Conservation (phyloP, 1,284 basidiomycete species). For the Ustilago crameri region DNA sequence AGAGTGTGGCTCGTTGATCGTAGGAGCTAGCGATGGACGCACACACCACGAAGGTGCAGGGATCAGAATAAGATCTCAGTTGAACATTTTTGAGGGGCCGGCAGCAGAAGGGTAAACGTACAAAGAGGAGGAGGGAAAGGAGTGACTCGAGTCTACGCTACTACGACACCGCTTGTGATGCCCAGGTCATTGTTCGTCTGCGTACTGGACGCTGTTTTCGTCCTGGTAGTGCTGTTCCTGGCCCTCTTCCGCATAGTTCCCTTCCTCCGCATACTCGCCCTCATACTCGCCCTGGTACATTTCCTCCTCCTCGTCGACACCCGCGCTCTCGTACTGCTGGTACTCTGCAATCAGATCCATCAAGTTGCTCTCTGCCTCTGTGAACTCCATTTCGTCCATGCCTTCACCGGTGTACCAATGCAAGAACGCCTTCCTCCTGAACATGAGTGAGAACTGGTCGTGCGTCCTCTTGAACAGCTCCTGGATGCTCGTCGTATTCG, state of each 20-base stretch:
- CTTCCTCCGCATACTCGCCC: constrained; percentile 6
- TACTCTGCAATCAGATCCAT: constrained; percentile 70
- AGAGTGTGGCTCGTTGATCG: too few relatives aligned
- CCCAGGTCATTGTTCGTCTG: constrained; percentile 26
- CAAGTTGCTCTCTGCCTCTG: constrained; percentile 68
- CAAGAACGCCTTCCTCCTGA: constrained; percentile 68
- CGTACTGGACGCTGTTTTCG: constrained; percentile 32
- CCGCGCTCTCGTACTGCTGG: constrained; percentile 65
- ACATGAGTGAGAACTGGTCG: constrained; percentile 67
- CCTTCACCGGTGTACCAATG: constrained; percentile 69
- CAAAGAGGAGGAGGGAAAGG: too few relatives aligned
- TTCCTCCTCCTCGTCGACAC: constrained; percentile 69
- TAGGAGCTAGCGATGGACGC: too few relatives aligned
- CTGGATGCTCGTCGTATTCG: constrained; percentile 68
- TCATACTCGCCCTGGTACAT: constrained; percentile 51
- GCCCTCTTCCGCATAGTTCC: constrained; percentile 5
- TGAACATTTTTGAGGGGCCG: too few relatives aligned
- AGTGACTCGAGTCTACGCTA: too few relatives aligned
- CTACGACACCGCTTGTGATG: neutral
- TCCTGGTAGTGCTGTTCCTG: constrained; percentile 1
- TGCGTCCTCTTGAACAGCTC: constrained; percentile 66
- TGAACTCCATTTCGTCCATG: constrained; percentile 70
- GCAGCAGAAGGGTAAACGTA: too few relatives aligned
- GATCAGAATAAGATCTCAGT: too few relatives aligned
- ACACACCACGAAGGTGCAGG: too few relatives aligned